Conservation (phyloP, 139 green algal species). For the Closterium sp. region DNA sequence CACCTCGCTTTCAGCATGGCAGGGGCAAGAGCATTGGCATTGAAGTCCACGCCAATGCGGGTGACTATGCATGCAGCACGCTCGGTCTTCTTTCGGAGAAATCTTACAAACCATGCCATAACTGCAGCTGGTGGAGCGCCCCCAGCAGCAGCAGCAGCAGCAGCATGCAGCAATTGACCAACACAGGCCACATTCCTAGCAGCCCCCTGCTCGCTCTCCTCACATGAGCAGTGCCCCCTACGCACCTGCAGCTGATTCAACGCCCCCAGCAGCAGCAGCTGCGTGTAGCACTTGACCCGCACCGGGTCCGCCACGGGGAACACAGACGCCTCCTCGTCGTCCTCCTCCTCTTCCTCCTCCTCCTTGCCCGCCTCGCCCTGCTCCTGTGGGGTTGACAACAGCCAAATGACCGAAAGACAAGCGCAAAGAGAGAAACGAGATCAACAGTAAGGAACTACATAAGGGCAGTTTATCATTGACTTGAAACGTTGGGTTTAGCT, state of each 20-base stretch:
- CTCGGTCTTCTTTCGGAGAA: too few species aligned
- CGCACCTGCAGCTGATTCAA: conserved; percentile 19
- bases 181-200: too few species aligned
- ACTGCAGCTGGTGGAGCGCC: not conserved
- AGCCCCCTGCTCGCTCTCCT: too few species aligned
- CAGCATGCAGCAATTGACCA: conserved; percentile 6
- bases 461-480: too few species aligned
- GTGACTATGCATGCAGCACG: too few species aligned
- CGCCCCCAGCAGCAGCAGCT: conserved; percentile 39
- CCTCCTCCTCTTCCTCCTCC: not conserved
- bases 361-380: not conserved
- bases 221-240: not conserved
- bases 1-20: too few species aligned
- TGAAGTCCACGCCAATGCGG: too few species aligned
- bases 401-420: not conserved
- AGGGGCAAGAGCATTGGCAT: too few species aligned
- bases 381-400: not conserved
- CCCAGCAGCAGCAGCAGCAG: conserved; percentile 28
- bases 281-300: conserved; percentile 38
- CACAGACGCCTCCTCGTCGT: not conserved
- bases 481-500: too few species aligned
- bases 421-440: not conserved
- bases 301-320: not conserved
- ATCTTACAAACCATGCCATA: not conserved
- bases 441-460: too few species aligned